Percentiles rank a stretch among this genome's conserved stretches.
phyloP scores from a whole-genome alignment of 306 rosid species.

The Dalbergia cultrata region DNA sequence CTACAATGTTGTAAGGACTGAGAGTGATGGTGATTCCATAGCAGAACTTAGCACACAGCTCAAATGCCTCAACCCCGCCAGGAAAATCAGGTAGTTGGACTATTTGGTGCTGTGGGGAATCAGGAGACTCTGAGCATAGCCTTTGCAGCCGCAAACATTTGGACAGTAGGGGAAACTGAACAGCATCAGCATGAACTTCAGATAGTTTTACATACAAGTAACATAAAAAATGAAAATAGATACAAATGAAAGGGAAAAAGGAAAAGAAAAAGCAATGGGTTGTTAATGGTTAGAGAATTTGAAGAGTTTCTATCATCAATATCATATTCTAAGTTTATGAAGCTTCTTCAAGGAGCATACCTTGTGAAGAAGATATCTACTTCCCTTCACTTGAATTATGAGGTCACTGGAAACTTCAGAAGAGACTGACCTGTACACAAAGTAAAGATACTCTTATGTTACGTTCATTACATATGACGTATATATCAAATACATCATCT shows the following conservation, averaged over 20 bases:
- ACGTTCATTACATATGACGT: neutral
- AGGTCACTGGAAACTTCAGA: constrained; percentile 98
- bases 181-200: constrained; percentile 50
- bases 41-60: constrained; percentile 94
- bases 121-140: constrained; percentile 80
- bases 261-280: too few relatives aligned
- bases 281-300: too few relatives aligned
- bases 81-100: constrained; percentile 91
- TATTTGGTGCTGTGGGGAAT: constrained; percentile 72
- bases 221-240: neutral
- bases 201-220: constrained; percentile 5
- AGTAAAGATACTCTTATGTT: neutral
- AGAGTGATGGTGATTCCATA: constrained; percentile 90
- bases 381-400: constrained; percentile 87
- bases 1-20: constrained; percentile 92
- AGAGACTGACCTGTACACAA: constrained; percentile 80
- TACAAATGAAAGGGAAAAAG: neutral
- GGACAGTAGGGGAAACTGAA: constrained; percentile 95
- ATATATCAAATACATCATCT: constrained; percentile 6
- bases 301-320: neutral
- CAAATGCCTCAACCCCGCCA: constrained; percentile 88
- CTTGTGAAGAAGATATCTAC: constrained; percentile 96
- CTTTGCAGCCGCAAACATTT: constrained; percentile 84
- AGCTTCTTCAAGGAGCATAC: constrained; percentile 48
- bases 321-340: constrained; percentile 3